Evolutionary conservation across 1,284 basidiomycete genomes (phyloP).

Genomic region (Trichosporon coremiiforme): DNA sequence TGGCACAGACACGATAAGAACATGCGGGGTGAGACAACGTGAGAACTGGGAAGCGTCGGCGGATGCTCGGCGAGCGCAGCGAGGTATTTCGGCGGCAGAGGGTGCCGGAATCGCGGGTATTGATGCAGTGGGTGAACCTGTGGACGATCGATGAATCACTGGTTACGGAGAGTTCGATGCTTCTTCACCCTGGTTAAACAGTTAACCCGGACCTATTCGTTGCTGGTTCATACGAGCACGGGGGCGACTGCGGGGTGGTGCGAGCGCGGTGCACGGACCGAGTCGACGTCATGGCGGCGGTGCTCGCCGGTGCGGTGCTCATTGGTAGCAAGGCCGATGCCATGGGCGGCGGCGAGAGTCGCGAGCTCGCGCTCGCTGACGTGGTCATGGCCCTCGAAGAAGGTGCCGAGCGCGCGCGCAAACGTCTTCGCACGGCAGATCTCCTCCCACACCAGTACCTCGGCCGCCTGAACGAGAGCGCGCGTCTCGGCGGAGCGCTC

Average conservation of each 20-base stretch:
- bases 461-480: constrained; percentile 36
- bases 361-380: constrained; percentile 37
- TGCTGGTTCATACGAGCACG: neutral
- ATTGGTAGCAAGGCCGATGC: constrained; percentile 24
- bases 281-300: neutral
- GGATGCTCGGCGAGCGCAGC: neutral
- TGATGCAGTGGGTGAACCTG: neutral
- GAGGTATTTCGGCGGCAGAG: neutral
- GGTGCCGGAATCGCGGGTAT: neutral
- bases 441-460: constrained; percentile 47
- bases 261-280: neutral
- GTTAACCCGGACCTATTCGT: neutral
- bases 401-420: constrained; percentile 38
- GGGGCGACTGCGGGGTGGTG: neutral
- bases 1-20: constrained; percentile 1
- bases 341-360: constrained; percentile 34
- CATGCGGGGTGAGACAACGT: neutral
- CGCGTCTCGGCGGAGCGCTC: constrained; percentile 8
- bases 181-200: neutral
- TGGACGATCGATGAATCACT: neutral
- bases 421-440: constrained; percentile 47
- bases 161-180: neutral
- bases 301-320: neutral
- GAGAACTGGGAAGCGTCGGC: no score
- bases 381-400: constrained; percentile 33